Evolutionary conservation across 2,329 filamentous ascomycete genomes (phyloP).

Genomic region (Pseudofabraea citricarpa): DNA sequence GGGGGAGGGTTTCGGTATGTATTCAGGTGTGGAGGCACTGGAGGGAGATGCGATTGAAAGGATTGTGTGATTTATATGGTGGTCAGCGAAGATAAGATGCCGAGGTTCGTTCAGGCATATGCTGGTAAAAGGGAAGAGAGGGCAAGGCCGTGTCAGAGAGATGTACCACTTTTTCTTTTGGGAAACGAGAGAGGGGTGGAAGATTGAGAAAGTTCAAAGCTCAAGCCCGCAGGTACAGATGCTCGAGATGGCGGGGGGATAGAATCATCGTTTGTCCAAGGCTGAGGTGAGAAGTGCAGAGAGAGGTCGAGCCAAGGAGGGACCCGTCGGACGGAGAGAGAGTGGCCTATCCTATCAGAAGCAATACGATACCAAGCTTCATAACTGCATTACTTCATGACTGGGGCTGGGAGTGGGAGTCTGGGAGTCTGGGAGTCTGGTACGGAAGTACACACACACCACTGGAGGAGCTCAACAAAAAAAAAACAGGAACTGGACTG

Average conservation of each 20-base stretch:
- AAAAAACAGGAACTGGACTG: background rate
- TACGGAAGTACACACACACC: background rate
- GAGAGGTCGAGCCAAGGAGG: background rate
- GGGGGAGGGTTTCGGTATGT: background rate
- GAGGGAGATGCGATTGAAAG: background rate
- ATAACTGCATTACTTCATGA: background rate
- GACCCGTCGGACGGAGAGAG: background rate
- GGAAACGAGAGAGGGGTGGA: no score
- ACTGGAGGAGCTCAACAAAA: background rate
- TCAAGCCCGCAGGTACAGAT: no score
- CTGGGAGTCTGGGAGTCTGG: background rate
- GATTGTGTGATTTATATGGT: no score
- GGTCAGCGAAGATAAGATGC: no score
- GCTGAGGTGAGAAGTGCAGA: no score
- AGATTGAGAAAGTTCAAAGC: no score
- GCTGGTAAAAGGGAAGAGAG: no score
- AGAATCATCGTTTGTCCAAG: no score
- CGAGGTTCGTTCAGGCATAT: no score
- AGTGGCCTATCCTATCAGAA: background rate
- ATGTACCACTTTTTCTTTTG: no score
- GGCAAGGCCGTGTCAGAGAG: no score
- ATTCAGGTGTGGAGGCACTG: background rate
- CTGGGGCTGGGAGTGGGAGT: background rate
- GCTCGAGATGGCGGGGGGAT: no score
- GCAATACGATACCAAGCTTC: background rate